These are phyloP conservation scores for Penicillium sclerotiorum DNA, from an alignment of 2,329 filamentous ascomycete species.

Conservation along the genomic window DNA sequence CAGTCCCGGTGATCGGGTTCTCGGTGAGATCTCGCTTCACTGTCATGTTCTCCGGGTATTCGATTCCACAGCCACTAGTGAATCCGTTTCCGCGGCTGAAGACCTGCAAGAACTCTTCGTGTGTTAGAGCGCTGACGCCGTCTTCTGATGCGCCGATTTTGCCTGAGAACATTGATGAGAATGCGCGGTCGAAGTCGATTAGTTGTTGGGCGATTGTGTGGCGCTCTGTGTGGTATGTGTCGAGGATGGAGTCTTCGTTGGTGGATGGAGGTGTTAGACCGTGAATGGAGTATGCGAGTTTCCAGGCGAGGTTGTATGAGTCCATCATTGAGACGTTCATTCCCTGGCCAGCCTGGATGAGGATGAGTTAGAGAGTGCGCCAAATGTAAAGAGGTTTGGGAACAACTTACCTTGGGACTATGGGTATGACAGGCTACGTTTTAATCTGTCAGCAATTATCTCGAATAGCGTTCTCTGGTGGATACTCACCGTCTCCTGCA, in stretches of 20 bases:
- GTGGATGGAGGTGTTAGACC: slow-evolving; percentile 34
- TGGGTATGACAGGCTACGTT: slow-evolving; percentile 71
- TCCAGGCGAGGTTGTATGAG: slow-evolving; percentile 47
- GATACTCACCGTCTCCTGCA: slow-evolving; percentile 61
- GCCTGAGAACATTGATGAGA: slow-evolving; percentile 46
- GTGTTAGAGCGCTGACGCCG: slow-evolving; percentile 29
- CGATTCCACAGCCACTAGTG: slow-evolving; percentile 44
- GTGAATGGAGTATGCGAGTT: slow-evolving; percentile 40
- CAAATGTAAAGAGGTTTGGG: too few species aligned
- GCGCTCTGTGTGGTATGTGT: slow-evolving; percentile 43
- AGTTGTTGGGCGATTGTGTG: slow-evolving; percentile 41
- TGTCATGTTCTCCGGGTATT: slow-evolving; percentile 36
- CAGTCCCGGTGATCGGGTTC: slow-evolving; percentile 33
- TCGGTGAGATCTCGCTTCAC: slow-evolving; percentile 26
- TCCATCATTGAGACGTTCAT: slow-evolving; percentile 79
- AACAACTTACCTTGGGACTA: slow-evolving; percentile 66
- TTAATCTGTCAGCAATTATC: too few species aligned
- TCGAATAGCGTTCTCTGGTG: too few species aligned
- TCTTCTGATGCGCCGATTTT: slow-evolving; percentile 35
- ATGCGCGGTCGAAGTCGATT: slow-evolving; percentile 43
- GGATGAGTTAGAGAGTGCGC: not conserved
- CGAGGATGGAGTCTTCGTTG: slow-evolving; percentile 30
- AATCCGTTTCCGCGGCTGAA: slow-evolving; percentile 43
- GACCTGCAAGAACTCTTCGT: slow-evolving; percentile 39
- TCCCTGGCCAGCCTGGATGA: slow-evolving; percentile 65